Evolutionary conservation across 2,329 filamentous ascomycete genomes (phyloP), one percentile per base, ranked within the genome.

Genomic region (Bipolaris gigantea): DNA sequence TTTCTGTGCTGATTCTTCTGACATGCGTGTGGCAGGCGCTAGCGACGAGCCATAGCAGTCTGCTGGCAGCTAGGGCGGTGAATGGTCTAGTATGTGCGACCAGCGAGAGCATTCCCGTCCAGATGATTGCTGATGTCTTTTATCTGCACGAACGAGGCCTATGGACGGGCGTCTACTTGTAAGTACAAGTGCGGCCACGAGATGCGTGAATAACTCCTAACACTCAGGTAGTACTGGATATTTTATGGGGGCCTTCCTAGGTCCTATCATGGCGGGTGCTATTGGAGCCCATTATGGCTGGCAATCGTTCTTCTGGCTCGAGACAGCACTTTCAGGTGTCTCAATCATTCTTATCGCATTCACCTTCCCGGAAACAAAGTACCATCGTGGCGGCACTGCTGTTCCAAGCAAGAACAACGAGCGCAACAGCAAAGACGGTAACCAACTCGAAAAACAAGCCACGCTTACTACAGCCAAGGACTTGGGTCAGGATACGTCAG

Each of bases 221-320:
- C 25, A 15, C 13, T 35, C 0, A 57, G 10, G 15, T 51, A 75
- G 73, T 56, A 76, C 72, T 8, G 69, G 73, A 21, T 77, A 75
- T 62, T 77, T 77, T 62, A 67, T 73, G 21, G 75, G 76, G 9
- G 70, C 76, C 6, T 78, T 78, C 57, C 63, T 79, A 1, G 77
- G 77, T 3, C 75, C 76, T 1, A 74, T 79, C 49, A 77, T 79
- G 70, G 68, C 73, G 19, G 76, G 76, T 5, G 67, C 69, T 35
- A 78, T 79, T 32, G 75, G 72, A 18, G 69, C 67, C 10, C 65
- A 73, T 18, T 69, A 78, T 53, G 76, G 77, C 38, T 79, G 77
- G 77, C 63, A 76, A 43, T 76, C 73, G 11, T 79, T 79, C 64
- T 79, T 79, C 68, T 79, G 77, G 77, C 71, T 79, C 4, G 75